Evolutionary conservation across 2,329 filamentous ascomycete genomes (phyloP), one percentile per base, ranked within the genome.

Genomic region (Colletotrichum graminicola): DNA sequence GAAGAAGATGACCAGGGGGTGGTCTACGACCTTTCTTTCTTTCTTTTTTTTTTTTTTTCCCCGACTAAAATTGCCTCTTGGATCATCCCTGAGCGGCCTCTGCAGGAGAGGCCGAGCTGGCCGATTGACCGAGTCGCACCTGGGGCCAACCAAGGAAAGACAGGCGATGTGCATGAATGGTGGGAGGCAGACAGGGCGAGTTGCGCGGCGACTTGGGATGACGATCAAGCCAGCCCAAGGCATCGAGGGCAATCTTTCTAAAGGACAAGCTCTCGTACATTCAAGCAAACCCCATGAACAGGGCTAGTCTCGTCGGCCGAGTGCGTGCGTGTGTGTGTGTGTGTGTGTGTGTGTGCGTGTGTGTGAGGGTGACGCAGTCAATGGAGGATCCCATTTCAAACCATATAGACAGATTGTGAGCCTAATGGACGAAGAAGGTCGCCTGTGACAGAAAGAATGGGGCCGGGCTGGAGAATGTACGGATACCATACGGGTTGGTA

Each of bases 1-100:
- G 59, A 69, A 72, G 67, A 71, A 71, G 67, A 67, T 67, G 67
- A 71, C 56, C 63, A 41, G 41, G 63, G 66, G 29, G 43, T 34
- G 52, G 45, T 41, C 26, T 47, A 32, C 64, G 36, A 36, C 29
- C 23, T 41, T 21, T 41, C 51, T 68, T 6, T 43, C 29, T 21
- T 41, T 57, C 63, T 6, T 43, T 21, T 41, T 57, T 68, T 6
- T 43, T n/a, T 21, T 41, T 57, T 68, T 6, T 43, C 29, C 41
- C 59, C 69, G 65, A 72, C 69, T 69, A 72, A 69, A 72, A 69
- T 64, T 72, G 69, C 69, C 69, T 69, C 69, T 69, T 72, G 65
- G 66, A 43, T 59, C 52, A 71, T 71, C 67, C 67, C 67, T 71
- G 67, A 71, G 63, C 63, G 63, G 49, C 36, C 59, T 67, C 47